Evolutionary conservation across 2,329 filamentous ascomycete genomes (phyloP).

Genomic region (Hortaea sp.): DNA sequence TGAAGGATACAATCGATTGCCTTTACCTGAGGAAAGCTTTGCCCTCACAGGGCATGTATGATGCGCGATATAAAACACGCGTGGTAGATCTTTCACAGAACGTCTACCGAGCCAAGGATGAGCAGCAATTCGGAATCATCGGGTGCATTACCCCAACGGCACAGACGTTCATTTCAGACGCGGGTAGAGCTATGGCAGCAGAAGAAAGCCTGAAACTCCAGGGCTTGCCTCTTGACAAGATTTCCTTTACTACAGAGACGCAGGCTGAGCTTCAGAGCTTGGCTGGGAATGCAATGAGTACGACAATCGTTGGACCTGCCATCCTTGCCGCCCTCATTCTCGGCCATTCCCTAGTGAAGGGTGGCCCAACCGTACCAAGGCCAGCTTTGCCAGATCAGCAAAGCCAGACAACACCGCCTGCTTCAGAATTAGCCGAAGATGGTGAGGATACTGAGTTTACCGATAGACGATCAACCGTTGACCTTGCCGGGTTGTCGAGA

Average conservation of each 20-base stretch:
- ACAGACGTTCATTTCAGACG: conserved; percentile 49
- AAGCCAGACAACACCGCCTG: too few species aligned
- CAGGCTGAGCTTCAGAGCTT: conserved; percentile 52
- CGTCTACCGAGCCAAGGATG: conserved; percentile 49
- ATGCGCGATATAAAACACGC: conserved; percentile 48
- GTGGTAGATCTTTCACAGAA: conserved; percentile 63
- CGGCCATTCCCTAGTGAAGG: conserved; percentile 11
- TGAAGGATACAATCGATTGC: conserved; percentile 57
- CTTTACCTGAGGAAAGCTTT: conserved; percentile 40
- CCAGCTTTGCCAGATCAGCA: too few species aligned
- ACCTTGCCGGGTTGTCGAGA: too few species aligned
- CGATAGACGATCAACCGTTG: too few species aligned
- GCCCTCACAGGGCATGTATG: conserved; percentile 34
- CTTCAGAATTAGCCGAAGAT: too few species aligned
- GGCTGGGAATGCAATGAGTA: conserved; percentile 72
- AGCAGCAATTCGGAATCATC: conserved; percentile 44
- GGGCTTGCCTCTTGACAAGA: conserved; percentile 53
- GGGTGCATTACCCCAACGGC: conserved; percentile 61
- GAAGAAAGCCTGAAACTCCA: conserved; percentile 56
- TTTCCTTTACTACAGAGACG: conserved; percentile 55
- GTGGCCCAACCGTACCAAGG: too few species aligned
- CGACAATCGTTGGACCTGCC: conserved; percentile 57
- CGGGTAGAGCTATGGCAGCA: conserved; percentile 51
- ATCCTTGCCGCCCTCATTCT: conserved; percentile 50
- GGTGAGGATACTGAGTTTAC: too few species aligned